Evolutionary conservation across 1,284 basidiomycete genomes (phyloP).

Genomic region (Xerocomus cyaneibrunnescens): DNA sequence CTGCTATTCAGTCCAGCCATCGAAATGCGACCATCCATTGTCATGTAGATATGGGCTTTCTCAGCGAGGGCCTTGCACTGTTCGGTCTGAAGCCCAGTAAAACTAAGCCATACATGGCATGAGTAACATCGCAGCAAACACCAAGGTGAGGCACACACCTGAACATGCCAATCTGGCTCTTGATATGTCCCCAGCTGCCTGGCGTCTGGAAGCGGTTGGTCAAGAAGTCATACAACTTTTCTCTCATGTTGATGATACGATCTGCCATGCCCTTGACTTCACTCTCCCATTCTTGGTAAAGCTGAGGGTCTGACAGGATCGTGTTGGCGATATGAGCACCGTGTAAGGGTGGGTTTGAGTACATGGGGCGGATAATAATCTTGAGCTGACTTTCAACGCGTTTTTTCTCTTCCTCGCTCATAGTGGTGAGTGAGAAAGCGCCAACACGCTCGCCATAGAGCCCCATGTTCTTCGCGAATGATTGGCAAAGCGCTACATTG

Average conservation of each 20-base stretch:
- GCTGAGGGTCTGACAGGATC: conserved; percentile 74
- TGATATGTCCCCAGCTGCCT: conserved; percentile 95
- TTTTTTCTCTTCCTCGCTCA: conserved; percentile 79
- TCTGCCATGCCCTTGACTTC: conserved; percentile 97
- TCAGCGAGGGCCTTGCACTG: conserved; percentile 89
- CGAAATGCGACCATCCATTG: conserved; percentile 85
- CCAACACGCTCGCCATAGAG: conserved; percentile 97
- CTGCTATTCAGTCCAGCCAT: conserved; percentile 92
- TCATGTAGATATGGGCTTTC: conserved; percentile 95
- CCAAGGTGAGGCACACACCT: conserved; percentile 47
- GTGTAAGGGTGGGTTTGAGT: conserved; percentile 97
- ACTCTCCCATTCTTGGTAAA: conserved; percentile 87
- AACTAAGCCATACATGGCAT: conserved; percentile 46
- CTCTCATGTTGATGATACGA: conserved; percentile 95
- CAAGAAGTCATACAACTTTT: conserved; percentile 78
- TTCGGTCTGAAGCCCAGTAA: conserved; percentile 80
- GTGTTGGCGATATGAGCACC: conserved; percentile 90
- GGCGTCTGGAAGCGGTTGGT: conserved; percentile 86
- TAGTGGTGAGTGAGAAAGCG: conserved; percentile 85
- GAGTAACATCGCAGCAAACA: not conserved
- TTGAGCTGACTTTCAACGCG: conserved; percentile 93
- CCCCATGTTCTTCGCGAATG: conserved; percentile 99
- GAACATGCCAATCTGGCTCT: conserved; percentile 96
- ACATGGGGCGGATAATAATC: conserved; percentile 96
- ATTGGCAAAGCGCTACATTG: conserved; percentile 86